Base-by-base conservation (phyloP, 1,139 yeast genomes). In the Geotrichum aggregatum region DNA sequence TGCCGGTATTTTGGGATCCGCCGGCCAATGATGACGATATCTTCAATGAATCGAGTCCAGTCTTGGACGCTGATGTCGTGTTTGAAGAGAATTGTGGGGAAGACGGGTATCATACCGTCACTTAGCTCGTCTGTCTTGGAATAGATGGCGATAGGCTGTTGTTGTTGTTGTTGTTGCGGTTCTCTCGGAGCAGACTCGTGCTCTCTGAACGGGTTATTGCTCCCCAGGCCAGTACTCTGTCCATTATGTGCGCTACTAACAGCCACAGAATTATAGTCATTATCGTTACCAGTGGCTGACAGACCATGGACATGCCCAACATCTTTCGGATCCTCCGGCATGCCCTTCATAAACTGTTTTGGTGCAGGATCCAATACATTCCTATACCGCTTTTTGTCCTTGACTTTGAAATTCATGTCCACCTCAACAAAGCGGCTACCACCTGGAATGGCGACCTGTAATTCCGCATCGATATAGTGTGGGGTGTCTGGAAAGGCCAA, bases 361-460 rank as follows among this genome's bases (percentile, higher is more conserved):
- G 45, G 35, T n/a, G n/a, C 8, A 13, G 35, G 45, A 26, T 42
- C 35, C 35, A 42, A 28, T 6, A 24, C 35, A n/a, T 42, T 42
- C 24, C 14, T 42, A 8, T 26, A 8, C 11, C 34, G 19, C 16
- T 10, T 26, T 5, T 5, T 8, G 13, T 35, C 45, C 35, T 42
- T 42, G 24, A 42, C 21, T 5, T 42, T 26, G 45, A 14, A 42
- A 21, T 28, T 30, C 36, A 42, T 30, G 8, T 16, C 22, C 2
- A 42, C 35, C 14, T n/a, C 4, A 2, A 16, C 19, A 21, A n/a
- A 14, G 7, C 28, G 28, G 28, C 10, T 7, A 4, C 45, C 45
- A 19, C 45, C 45, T 7, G 45, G 45, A 11, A 42, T 7, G 10
- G 45, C 45, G 2, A 42, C 24, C 4, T 26, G 22, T 3, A 42